phyloP scores from a whole-genome alignment of 805 yeast genomes.

The Danielia reshetovae region DNA sequence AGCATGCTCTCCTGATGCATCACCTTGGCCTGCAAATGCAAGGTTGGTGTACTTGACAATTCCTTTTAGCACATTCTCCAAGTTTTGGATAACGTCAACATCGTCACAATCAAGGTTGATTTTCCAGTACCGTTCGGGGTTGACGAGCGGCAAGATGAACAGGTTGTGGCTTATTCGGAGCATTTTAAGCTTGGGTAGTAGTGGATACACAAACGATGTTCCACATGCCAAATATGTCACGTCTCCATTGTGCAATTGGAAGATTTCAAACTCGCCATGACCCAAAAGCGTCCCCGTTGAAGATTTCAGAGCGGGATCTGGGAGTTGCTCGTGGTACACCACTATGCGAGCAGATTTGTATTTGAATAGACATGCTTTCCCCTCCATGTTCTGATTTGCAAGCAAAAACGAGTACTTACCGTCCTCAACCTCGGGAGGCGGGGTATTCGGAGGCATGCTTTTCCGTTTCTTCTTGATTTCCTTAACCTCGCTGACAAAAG shows the following conservation, averaged over 20 bases:
- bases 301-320: conserved; percentile 9
- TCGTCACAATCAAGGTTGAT: conserved; percentile 37
- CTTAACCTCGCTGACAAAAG: conserved; percentile 25
- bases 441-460: background rate
- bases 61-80: conserved; percentile 36
- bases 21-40: conserved; percentile 10
- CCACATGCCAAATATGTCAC: conserved; percentile 67
- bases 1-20: conserved; percentile 4
- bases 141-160: conserved; percentile 62
- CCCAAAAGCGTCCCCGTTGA: conserved; percentile 49
- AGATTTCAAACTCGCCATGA: conserved; percentile 57
- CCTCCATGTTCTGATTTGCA: conserved; percentile 26
- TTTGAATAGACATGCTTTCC: conserved; percentile 33
- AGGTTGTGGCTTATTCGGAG: conserved; percentile 45
- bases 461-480: conserved; percentile 19
- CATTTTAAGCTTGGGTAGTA: conserved; percentile 60
- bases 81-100: conserved; percentile 18
- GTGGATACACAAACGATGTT: conserved; percentile 64
- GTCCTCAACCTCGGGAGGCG: conserved; percentile 6
- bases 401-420: conserved; percentile 11
- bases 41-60: conserved; percentile 43
- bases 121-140: conserved; percentile 77
- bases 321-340: conserved; percentile 33
- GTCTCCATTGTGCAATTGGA: conserved; percentile 52
- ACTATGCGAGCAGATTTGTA: conserved; percentile 29